These are phyloP conservation scores for Magnusiomyces fungicola DNA, from an alignment of 1,139 yeast genomes.

Conservation along the genomic window DNA sequence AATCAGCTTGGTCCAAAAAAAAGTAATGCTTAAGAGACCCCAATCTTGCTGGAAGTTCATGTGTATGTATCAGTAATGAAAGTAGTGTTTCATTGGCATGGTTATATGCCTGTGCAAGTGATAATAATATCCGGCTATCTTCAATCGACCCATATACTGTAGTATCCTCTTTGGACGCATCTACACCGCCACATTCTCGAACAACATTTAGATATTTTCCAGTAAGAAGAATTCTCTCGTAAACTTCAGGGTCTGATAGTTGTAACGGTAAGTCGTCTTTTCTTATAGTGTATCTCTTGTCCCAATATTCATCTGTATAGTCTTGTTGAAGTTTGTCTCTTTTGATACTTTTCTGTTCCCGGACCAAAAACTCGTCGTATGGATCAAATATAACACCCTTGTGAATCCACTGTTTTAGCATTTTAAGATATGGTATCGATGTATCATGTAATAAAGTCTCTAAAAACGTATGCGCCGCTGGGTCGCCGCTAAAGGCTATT, in stretches of 20 bases:
- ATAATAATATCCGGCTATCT: conserved; percentile 48
- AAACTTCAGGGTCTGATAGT: conserved; percentile 47
- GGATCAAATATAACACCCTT: conserved; percentile 74
- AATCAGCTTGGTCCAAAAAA: conserved; percentile 50
- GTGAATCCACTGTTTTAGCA: conserved; percentile 72
- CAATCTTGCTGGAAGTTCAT: conserved; percentile 39
- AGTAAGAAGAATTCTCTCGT: conserved; percentile 62
- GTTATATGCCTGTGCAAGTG: conserved; percentile 54
- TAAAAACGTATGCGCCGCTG: conserved; percentile 47
- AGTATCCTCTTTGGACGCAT: conserved; percentile 24
- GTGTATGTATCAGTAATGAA: conserved; percentile 55
- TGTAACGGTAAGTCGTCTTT: conserved; percentile 71
- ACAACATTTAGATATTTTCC: conserved; percentile 81
- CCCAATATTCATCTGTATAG: conserved; percentile 73
- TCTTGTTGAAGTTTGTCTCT: conserved; percentile 41
- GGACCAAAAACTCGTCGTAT: conserved; percentile 72
- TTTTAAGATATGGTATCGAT: conserved; percentile 55
- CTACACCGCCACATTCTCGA: conserved; percentile 45
- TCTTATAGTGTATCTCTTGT: conserved; percentile 67
- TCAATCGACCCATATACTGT: conserved; percentile 41
- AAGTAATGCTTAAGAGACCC: conserved; percentile 43
- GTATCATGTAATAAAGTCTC: conserved; percentile 48
- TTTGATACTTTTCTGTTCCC: conserved; percentile 33
- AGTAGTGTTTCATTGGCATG: conserved; percentile 62
- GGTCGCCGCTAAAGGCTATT: conserved; percentile 59